phyloP scores from a whole-genome alignment of 148 eudicot species.

The Rhododendron ovatum region DNA sequence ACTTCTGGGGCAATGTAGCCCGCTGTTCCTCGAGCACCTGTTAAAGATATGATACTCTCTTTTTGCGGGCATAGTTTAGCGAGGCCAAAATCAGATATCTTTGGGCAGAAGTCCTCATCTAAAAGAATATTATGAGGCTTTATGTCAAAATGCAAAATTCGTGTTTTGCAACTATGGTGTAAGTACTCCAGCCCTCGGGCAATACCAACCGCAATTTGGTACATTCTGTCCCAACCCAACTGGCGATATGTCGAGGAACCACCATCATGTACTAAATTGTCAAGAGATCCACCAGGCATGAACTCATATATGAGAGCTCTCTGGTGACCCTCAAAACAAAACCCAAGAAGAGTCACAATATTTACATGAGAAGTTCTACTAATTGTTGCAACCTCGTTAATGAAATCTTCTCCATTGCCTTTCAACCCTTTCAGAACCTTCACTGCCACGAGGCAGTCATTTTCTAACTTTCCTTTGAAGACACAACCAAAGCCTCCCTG shows the following conservation, averaged over 20 bases:
- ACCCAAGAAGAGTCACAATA: too few relatives aligned
- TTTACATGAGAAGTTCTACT: too few relatives aligned
- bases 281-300: slow-evolving; percentile 15
- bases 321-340: too few relatives aligned
- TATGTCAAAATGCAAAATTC: slow-evolving; percentile 8
- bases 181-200: slow-evolving; percentile 6
- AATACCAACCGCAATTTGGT: neutral
- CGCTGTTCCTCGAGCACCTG: neutral
- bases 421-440: too few relatives aligned
- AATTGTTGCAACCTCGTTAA: too few relatives aligned
- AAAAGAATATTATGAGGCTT: slow-evolving; percentile 6
- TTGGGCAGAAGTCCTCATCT: neutral
- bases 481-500: slow-evolving; percentile 12
- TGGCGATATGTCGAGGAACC: neutral
- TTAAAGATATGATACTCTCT: neutral
- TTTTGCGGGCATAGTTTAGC: neutral
- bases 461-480: neutral
- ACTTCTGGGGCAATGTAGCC: neutral
- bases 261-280: slow-evolving; percentile 11
- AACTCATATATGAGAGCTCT: too few relatives aligned
- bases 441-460: too few relatives aligned
- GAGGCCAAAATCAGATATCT: neutral
- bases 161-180: neutral
- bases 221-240: slow-evolving; percentile 6
- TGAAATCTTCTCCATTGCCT: too few relatives aligned